phyloP scores from a whole-genome alignment of 768 basidiomycete genomes.

The Amanita inopinata region DNA sequence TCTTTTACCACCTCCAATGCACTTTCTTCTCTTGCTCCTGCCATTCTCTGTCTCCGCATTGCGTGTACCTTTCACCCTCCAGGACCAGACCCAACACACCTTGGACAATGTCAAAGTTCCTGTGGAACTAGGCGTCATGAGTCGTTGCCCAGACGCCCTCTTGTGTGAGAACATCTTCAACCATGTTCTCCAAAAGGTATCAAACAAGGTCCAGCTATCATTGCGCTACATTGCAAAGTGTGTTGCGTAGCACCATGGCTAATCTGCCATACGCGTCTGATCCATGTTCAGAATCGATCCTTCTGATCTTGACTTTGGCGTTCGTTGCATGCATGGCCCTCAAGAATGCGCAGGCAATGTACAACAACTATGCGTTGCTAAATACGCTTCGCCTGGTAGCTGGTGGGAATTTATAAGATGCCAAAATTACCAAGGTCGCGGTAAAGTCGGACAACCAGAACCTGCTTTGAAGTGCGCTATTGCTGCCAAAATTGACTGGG shows the following conservation, averaged over 20 bases:
- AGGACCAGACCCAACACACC: not conserved
- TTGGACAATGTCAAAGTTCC: constrained; percentile 29
- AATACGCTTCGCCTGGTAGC: constrained; percentile 38
- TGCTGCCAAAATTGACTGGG: constrained; percentile 61
- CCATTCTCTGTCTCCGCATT: not conserved
- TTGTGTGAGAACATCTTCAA: constrained; percentile 75
- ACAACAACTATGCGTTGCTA: constrained; percentile 75
- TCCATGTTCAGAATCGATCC: constrained; percentile 39
- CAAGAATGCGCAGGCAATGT: constrained; percentile 84
- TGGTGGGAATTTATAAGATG: constrained; percentile 87
- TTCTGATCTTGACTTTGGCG: constrained; percentile 66
- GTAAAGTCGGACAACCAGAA: constrained; percentile 54
- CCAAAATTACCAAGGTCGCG: constrained; percentile 58
- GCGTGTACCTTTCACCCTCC: not conserved
- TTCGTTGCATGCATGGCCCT: constrained; percentile 71
- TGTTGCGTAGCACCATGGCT: constrained; percentile 19
- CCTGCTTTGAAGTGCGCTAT: constrained; percentile 60
- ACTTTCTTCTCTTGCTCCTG: constrained; percentile 1
- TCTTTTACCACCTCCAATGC: not conserved
- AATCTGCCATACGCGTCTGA: constrained; percentile 2
- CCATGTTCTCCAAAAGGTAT: constrained; percentile 52
- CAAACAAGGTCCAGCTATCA: constrained; percentile 55
- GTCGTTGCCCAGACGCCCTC: constrained; percentile 70
- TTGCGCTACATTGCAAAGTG: constrained; percentile 71
- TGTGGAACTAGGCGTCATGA: constrained; percentile 44